A percentile compares a stretch with the other conserved stretches of the same genome.
These are phyloP conservation scores for Podaxis mareebaensis DNA, from an alignment of 768 basidiomycete species.

Conservation along the genomic window DNA sequence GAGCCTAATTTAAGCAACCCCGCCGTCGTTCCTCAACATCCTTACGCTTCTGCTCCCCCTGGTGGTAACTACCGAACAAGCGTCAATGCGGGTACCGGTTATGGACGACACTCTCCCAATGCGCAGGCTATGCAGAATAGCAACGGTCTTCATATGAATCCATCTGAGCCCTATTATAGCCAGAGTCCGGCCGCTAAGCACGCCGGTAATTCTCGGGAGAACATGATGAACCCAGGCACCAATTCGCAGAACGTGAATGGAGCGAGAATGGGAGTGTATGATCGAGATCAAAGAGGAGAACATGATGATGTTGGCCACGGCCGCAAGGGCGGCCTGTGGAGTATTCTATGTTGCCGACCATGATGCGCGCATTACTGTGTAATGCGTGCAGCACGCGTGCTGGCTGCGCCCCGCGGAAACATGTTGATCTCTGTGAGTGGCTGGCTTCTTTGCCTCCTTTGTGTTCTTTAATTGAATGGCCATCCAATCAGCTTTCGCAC, in stretches of 20 bases:
- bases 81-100: conserved; percentile 34
- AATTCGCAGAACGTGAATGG: conserved; percentile 35
- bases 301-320: conserved; percentile 67
- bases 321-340: conserved; percentile 62
- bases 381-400: conserved; percentile 25
- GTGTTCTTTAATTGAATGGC: background rate
- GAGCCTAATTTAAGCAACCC: conserved; percentile 37
- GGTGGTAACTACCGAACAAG: conserved; percentile 52
- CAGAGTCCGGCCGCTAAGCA: conserved; percentile 51
- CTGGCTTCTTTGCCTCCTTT: background rate
- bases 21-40: conserved; percentile 60
- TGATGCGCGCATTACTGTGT: conserved; percentile 27
- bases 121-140: conserved; percentile 39
- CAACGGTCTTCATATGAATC: conserved; percentile 47
- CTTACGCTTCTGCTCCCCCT: conserved; percentile 68
- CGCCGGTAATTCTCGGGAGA: conserved; percentile 52
- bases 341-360: conserved; percentile 69
- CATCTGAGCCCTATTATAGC: conserved; percentile 71
- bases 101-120: conserved; percentile 60
- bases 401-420: conserved; percentile 27
- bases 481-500: conserved; percentile 10
- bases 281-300: conserved; percentile 64
- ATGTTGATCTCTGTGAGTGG: background rate
- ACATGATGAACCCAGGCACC: conserved; percentile 47
- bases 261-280: conserved; percentile 65